A percentile compares a stretch with the other conserved stretches of the same genome.
Conservation (phyloP, 768 basidiomycete genomes). For the Pleurotus ostreatus region DNA sequence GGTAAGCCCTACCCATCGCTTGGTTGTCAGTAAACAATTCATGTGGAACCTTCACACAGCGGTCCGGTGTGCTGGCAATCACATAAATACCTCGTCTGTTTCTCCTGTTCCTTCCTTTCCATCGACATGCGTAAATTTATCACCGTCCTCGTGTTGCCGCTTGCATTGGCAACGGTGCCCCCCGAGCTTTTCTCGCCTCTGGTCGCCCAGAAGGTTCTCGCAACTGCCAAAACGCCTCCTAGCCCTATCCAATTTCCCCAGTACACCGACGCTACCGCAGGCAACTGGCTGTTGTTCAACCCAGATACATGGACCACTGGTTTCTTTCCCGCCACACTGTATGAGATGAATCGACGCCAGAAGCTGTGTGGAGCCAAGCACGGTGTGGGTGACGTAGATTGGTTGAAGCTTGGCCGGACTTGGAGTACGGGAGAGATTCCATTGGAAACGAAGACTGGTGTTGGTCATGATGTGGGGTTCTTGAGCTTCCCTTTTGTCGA, state of each 20-base stretch:
- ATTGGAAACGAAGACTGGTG: constrained; percentile 39
- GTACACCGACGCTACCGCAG: constrained; percentile 45
- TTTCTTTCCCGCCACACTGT: constrained; percentile 60
- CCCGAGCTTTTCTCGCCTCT: constrained; percentile 56
- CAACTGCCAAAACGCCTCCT: constrained; percentile 43
- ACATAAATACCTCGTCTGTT: neutral
- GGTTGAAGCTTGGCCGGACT: constrained; percentile 49
- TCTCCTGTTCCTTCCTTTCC: neutral
- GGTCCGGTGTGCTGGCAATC: constrained; percentile 2
- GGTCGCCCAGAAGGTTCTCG: constrained; percentile 54
- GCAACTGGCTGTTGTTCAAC: constrained; percentile 49
- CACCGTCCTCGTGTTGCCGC: neutral
- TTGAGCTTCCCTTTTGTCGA: constrained; percentile 65
- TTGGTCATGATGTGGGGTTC: constrained; percentile 71
- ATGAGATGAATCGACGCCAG: constrained; percentile 54
- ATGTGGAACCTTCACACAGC: neutral
- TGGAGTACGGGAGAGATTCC: constrained; percentile 50
- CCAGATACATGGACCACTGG: constrained; percentile 66
- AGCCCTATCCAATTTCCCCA: constrained; percentile 52
- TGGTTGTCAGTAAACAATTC: neutral
- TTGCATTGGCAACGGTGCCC: constrained; percentile 23
- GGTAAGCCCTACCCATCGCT: neutral
- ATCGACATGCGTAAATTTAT: neutral
- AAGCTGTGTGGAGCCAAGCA: constrained; percentile 41
- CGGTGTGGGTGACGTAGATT: constrained; percentile 41